Percentiles rank a stretch among this genome's conserved stretches.
These are phyloP conservation scores for Cordyceps tenuipes DNA, from an alignment of 2,329 filamentous ascomycete species.

Conservation along the genomic window DNA sequence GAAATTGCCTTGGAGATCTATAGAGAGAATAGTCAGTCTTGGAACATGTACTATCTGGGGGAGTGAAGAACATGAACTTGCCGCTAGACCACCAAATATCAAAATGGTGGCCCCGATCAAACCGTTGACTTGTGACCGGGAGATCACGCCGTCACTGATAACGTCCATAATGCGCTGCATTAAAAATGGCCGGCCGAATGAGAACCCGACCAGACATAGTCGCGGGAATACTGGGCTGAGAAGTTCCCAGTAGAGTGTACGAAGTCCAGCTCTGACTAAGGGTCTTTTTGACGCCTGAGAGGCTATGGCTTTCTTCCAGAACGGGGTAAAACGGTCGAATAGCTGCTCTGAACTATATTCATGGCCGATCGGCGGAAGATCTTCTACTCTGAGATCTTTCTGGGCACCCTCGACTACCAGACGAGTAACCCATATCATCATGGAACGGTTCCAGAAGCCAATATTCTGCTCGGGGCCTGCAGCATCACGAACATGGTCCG, in stretches of 20 bases:
- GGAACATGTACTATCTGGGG: background rate
- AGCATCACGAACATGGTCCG: constrained; percentile 3
- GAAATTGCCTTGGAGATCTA: constrained; percentile 1
- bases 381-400: background rate
- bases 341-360: background rate
- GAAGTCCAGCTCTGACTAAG: background rate
- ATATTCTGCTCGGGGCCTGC: constrained; percentile 15
- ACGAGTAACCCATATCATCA: background rate
- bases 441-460: constrained; percentile 13
- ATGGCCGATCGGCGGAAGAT: background rate
- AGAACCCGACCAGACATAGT: background rate
- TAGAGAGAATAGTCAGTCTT: background rate
- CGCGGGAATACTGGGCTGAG: background rate
- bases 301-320: background rate
- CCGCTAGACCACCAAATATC: constrained; percentile 2
- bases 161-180: background rate
- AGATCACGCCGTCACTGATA: background rate
- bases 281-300: background rate
- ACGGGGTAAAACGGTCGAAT: background rate
- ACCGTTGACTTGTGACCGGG: background rate
- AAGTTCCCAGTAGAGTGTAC: background rate
- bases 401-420: background rate
- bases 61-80: background rate
- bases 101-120: constrained; percentile 3
- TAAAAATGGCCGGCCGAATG: constrained; percentile 3